Base-by-base conservation (phyloP, 163 green algal genomes). In the Scenedesmus sp. region DNA sequence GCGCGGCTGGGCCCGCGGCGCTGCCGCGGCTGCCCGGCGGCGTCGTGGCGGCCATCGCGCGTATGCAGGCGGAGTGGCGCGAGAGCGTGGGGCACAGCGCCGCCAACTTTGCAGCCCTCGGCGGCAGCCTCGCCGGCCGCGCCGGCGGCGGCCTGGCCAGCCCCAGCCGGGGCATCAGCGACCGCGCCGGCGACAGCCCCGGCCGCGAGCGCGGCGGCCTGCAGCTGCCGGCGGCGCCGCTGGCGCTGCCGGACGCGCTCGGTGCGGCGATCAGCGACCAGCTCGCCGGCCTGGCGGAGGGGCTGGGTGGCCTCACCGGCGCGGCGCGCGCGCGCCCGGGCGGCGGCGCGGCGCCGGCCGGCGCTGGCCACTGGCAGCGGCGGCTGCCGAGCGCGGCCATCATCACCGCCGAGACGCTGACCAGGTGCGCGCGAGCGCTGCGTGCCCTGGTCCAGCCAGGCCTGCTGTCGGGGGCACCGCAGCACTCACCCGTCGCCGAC, bases 401-500 rank as follows among this genome's bases (percentile, higher is more conserved):
- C 51, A 33, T 60, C 51, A 9, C 5, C 6, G 51, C 22, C 10
- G 22, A 33, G 51, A 60, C n/a, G 51, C 51, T 60, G 6, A 26
- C 51, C 6, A 17, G 47, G 47, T 14, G 47, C 47, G 47, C 47
- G 47, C 14, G 47, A 56, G 47, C 14, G 14, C 17, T 17, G 14
- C 17, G 14, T 56, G 47, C 47, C 47, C 17, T 17, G 14, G 14
- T 17, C n/a, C n/a, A n/a, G n/a, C n/a, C n/a, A n/a, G 56, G 11
- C 56, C 18, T 63, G 18, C n/a, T 36, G 18, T 11, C n/a, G 10
- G 18, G 17, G 39, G 26, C 36, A 14, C 73, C 28, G 45, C 15
- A 63, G 50, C 73, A 60, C 7, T 51, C 56, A 28, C n/a, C n/a
- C n/a, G n/a, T 6, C 53, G 28, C 28, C 63, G 17, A 57, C 76